A percentile compares a stretch with the other conserved stretches of the same genome.
phyloP scores from a whole-genome alignment of 2,329 filamentous ascomycete species.

The Exophiala lecanii-corni region DNA sequence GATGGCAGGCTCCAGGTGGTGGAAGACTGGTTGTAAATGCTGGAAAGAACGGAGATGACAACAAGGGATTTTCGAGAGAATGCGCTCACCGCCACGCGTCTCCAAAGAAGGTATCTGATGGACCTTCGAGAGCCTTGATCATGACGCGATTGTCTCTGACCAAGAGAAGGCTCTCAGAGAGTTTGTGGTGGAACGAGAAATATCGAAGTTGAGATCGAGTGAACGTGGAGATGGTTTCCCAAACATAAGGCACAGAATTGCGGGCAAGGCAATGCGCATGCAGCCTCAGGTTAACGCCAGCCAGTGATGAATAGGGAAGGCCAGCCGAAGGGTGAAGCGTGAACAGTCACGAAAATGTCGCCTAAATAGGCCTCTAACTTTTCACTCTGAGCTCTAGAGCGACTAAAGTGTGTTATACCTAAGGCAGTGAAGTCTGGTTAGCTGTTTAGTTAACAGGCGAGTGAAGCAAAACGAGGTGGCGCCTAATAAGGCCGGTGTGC shows the following conservation, averaged over 20 bases:
- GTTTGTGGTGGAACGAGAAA: too few species aligned
- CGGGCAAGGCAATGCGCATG: not conserved
- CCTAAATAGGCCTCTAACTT: too few species aligned
- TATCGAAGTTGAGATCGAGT: too few species aligned
- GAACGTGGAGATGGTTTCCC: not conserved
- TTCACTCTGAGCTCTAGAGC: too few species aligned
- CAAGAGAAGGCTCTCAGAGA: too few species aligned
- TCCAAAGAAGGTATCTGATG: not conserved
- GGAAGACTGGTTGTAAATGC: not conserved
- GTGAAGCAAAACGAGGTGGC: too few species aligned
- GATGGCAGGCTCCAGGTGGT: constrained; percentile 6
- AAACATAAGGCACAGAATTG: not conserved
- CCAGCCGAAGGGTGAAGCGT: too few species aligned
- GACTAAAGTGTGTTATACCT: too few species aligned
- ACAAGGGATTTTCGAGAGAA: not conserved
- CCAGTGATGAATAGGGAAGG: not conserved
- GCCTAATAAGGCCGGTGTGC: too few species aligned
- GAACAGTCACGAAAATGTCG: too few species aligned
- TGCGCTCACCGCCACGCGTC: not conserved
- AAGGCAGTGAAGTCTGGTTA: too few species aligned
- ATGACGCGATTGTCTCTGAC: not conserved
- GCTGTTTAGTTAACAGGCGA: too few species aligned
- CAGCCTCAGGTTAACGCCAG: not conserved
- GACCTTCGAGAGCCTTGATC: not conserved
- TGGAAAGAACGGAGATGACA: not conserved